These are phyloP conservation scores for Fonsecaea monophora DNA, from an alignment of 2,329 filamentous ascomycete genomes.

Conservation along the genomic window DNA sequence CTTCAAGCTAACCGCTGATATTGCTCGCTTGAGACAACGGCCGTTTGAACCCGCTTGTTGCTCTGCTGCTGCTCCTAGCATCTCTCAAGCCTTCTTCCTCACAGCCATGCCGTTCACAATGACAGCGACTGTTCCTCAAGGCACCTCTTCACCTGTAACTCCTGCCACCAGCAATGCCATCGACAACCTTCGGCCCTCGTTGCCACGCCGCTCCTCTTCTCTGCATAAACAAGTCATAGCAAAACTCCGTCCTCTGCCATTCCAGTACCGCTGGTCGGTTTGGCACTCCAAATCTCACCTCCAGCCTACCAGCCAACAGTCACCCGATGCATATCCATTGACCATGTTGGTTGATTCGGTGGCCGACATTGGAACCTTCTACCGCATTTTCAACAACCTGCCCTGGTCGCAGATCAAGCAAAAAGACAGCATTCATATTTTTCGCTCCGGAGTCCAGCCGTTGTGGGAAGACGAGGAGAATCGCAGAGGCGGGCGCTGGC, in stretches of 20 bases:
- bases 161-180: not conserved
- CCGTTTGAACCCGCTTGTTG: not conserved
- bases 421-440: slow-evolving; percentile 78
- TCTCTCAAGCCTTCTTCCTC: not conserved
- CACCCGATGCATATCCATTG: slow-evolving; percentile 42
- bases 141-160: not conserved
- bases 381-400: slow-evolving; percentile 82
- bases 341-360: slow-evolving; percentile 51
- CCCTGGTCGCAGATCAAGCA: slow-evolving; percentile 77
- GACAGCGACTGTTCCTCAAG: not conserved
- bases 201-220: slow-evolving; percentile 42
- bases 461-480: slow-evolving; percentile 89
- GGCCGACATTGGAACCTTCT: slow-evolving; percentile 63
- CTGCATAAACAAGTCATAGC: slow-evolving; percentile 54
- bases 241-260: slow-evolving; percentile 54
- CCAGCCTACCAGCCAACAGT: not conserved
- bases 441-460: slow-evolving; percentile 77
- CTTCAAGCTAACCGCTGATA: not conserved
- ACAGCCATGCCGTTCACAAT: not conserved
- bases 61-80: not conserved
- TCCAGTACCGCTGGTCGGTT: slow-evolving; percentile 57
- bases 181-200: not conserved
- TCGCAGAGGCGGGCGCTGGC: slow-evolving; percentile 85
- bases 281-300: slow-evolving; percentile 53
- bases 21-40: slow-evolving; percentile 1